Evolutionary conservation across 2,329 filamentous ascomycete species (phyloP).

Genomic region (Fonsecaea pugnacius): DNA sequence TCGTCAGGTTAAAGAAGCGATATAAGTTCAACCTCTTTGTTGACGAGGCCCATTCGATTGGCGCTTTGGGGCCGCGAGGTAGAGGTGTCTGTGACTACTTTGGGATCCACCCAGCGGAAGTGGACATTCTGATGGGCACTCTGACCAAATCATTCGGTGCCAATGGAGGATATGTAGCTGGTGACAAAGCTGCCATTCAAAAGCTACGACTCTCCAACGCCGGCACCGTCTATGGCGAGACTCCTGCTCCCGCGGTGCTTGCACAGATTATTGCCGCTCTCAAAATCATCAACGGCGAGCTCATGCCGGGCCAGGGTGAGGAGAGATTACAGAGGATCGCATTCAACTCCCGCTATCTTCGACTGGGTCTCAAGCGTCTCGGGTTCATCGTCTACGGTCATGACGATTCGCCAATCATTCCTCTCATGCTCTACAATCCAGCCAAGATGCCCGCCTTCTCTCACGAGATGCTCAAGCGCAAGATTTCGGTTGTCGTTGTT

Average conservation of each 20-base stretch:
- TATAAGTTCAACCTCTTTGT: slow-evolving; percentile 98
- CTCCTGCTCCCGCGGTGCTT: slow-evolving; percentile 83
- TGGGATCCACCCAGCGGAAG: slow-evolving; percentile 79
- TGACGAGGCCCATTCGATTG: slow-evolving; percentile 95
- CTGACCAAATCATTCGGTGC: slow-evolving; percentile 98
- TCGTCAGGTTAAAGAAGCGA: slow-evolving; percentile 83
- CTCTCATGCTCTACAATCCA: slow-evolving; percentile 93
- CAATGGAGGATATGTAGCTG: slow-evolving; percentile 94
- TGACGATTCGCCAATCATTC: slow-evolving; percentile 96
- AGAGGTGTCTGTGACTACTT: slow-evolving; percentile 98
- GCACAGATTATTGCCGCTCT: slow-evolving; percentile 88
- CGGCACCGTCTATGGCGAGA: slow-evolving; percentile 83
- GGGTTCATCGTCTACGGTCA: slow-evolving; percentile 97
- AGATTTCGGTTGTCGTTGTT: slow-evolving; percentile 96
- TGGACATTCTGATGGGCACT: slow-evolving; percentile 98
- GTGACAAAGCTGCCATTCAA: slow-evolving; percentile 86
- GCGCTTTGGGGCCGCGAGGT: slow-evolving; percentile 84
- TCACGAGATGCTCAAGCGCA: slow-evolving; percentile 96
- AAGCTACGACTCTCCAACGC: slow-evolving; percentile 86
- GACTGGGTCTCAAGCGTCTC: slow-evolving; percentile 92
- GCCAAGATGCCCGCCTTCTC: slow-evolving; percentile 98
- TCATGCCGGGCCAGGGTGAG: slow-evolving; percentile 87
- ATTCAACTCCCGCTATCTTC: slow-evolving; percentile 98
- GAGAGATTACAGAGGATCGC: slow-evolving; percentile 93
- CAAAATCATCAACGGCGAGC: slow-evolving; percentile 84